Conservation (phyloP, 2,329 filamentous ascomycete genomes). For the Diaporthe citrichinensis region DNA sequence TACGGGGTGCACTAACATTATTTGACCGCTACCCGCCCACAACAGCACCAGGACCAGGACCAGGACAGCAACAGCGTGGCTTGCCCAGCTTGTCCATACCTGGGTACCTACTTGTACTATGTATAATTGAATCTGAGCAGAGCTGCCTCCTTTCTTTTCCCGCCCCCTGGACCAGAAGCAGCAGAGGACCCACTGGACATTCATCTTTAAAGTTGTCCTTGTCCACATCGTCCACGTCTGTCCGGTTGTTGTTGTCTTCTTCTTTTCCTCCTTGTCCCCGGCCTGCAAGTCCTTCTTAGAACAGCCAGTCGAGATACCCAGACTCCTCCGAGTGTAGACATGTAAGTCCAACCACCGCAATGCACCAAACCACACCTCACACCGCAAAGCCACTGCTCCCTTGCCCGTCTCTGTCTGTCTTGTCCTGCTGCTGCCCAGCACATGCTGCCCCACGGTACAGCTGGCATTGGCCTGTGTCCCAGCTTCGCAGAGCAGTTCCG, state of each 20-base stretch:
- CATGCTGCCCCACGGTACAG: background rate
- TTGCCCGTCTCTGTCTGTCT: background rate
- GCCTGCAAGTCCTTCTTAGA: constrained; percentile 31
- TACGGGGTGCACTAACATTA: constrained; percentile 13
- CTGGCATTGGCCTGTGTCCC: background rate
- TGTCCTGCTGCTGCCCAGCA: background rate
- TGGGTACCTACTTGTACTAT: constrained; percentile 6
- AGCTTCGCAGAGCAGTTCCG: background rate
- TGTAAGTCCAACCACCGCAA: constrained; percentile 32
- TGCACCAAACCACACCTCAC: background rate
- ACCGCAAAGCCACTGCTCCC: background rate
- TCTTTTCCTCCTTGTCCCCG: constrained; percentile 34
- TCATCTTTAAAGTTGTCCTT: constrained; percentile 43
- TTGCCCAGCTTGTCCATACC: constrained; percentile 26
- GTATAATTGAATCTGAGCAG: constrained; percentile 37
- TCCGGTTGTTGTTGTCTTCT: constrained; percentile 27
- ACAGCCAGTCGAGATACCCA: constrained; percentile 34
- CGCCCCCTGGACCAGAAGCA: constrained; percentile 36
- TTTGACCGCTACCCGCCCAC: constrained; percentile 12
- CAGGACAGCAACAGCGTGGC: constrained; percentile 16
- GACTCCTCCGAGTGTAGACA: constrained; percentile 28
- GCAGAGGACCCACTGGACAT: constrained; percentile 37
- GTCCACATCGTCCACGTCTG: constrained; percentile 32
- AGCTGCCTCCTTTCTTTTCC: constrained; percentile 37
- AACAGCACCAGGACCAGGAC: background rate